These are phyloP conservation scores for Wickerhamiella nectarea DNA, from an alignment of 805 yeast genomes.

Conservation along the genomic window DNA sequence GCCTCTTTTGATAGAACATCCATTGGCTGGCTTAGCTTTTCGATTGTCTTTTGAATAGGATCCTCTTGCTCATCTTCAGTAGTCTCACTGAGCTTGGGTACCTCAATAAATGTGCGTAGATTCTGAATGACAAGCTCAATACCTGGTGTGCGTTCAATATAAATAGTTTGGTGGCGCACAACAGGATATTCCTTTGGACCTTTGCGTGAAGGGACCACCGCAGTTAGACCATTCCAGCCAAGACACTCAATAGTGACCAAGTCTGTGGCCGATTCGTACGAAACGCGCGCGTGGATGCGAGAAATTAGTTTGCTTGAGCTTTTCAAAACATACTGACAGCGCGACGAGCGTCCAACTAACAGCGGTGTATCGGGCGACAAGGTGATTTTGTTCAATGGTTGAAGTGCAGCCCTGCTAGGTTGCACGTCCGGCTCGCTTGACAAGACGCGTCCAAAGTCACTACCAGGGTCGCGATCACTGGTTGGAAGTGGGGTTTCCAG, in stretches of 20 bases:
- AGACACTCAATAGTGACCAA: conserved; percentile 47
- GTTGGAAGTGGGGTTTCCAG: conserved; percentile 19
- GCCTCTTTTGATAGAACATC: background rate
- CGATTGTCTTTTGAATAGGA: background rate
- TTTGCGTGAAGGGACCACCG: conserved; percentile 41
- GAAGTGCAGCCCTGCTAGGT: conserved; percentile 8
- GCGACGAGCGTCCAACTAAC: conserved; percentile 56
- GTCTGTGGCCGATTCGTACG: conserved; percentile 30
- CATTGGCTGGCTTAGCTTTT: background rate
- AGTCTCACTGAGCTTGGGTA: conserved; percentile 29
- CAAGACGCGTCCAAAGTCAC: conserved; percentile 4
- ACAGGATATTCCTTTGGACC: conserved; percentile 34
- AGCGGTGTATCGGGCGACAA: conserved; percentile 23
- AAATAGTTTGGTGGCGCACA: conserved; percentile 46
- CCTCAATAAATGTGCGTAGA: conserved; percentile 40
- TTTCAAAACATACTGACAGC: conserved; percentile 38
- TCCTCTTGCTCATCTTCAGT: conserved; percentile 24
- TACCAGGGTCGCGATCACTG: conserved; percentile 11
- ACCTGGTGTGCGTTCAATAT: conserved; percentile 49
- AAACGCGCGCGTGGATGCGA: conserved; percentile 46
- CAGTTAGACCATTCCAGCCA: conserved; percentile 70
- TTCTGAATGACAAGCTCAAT: conserved; percentile 60
- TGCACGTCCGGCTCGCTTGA: background rate
- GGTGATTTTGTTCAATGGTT: conserved; percentile 12
- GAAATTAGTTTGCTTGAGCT: conserved; percentile 45